Conservation (phyloP, 345 rosid genomes). For the Eucalyptus sp. region DNA sequence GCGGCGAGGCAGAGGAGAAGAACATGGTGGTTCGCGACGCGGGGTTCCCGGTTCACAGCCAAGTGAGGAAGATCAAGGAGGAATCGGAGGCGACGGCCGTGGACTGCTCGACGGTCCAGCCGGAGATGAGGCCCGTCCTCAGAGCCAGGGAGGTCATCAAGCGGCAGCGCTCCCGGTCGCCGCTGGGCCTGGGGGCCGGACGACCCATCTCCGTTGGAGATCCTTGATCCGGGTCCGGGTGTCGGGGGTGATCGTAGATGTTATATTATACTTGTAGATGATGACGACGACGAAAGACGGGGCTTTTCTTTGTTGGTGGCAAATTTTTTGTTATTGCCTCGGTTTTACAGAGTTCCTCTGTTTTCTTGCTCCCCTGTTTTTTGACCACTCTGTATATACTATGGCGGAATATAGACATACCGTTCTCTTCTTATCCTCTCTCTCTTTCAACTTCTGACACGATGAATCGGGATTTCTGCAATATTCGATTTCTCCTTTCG, state of each 20-base stretch:
- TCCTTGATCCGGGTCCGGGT: not conserved
- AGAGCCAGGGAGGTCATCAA: constrained; percentile 6
- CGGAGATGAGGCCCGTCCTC: constrained; percentile 16
- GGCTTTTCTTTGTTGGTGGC: not conserved
- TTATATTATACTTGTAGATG: not conserved
- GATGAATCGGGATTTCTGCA: not conserved
- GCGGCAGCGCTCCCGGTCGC: constrained; percentile 18
- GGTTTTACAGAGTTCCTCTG: not conserved
- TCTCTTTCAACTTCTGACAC: not conserved
- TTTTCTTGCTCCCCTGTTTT: not conserved
- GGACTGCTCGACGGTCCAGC: constrained; percentile 8
- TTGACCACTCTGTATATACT: not conserved
- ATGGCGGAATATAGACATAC: not conserved
- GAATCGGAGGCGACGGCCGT: constrained; percentile 2
- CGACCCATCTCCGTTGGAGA: constrained; percentile 18
- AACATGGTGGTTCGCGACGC: not conserved
- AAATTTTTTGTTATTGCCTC: not conserved
- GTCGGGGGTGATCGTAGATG: not conserved
- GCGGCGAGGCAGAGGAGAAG: not conserved
- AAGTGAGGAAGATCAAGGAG: constrained; percentile 24
- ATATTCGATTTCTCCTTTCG: not conserved
- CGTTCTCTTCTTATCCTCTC: not conserved
- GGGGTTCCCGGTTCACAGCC: constrained; percentile 16
- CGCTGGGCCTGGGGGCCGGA: constrained; percentile 9
- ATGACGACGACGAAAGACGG: not conserved